phyloP scores from a whole-genome alignment of 2,329 filamentous ascomycete genomes.

The Purpureocillium takamizusanense region DNA sequence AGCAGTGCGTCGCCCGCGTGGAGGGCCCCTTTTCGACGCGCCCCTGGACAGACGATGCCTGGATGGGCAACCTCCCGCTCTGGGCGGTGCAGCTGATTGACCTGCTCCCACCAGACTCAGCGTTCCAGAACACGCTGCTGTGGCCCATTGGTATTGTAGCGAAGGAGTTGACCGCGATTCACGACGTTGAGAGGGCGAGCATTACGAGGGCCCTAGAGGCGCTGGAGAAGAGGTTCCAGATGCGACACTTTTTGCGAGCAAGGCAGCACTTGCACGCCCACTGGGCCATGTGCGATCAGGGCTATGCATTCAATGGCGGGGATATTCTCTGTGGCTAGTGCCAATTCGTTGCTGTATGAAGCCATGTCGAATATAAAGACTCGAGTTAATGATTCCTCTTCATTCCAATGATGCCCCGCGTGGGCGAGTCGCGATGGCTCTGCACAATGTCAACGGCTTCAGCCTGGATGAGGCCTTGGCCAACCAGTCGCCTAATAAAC shows the following conservation, averaged over 20 bases:
- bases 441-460: too few relatives aligned
- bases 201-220: conserved; percentile 2
- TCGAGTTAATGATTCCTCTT: too few relatives aligned
- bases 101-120: conserved; percentile 2
- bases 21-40: background rate
- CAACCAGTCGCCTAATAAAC: too few relatives aligned
- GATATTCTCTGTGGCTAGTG: too few relatives aligned
- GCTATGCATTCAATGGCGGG: too few relatives aligned
- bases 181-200: conserved; percentile 2
- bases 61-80: conserved; percentile 8
- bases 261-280: conserved; percentile 3
- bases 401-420: too few relatives aligned
- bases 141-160: conserved; percentile 10
- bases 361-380: too few relatives aligned
- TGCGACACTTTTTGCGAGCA: conserved; percentile 8
- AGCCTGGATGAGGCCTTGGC: too few relatives aligned
- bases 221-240: conserved; percentile 7
- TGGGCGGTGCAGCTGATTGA: conserved; percentile 7
- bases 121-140: conserved; percentile 7
- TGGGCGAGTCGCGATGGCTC: too few relatives aligned
- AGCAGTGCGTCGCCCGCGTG: conserved; percentile 1
- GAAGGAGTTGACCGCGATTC: conserved; percentile 4
- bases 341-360: too few relatives aligned
- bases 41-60: background rate
- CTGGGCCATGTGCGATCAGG: conserved; percentile 2